phyloP scores from a whole-genome alignment of 164 flowering plant species.

The Stephania cephalantha region DNA sequence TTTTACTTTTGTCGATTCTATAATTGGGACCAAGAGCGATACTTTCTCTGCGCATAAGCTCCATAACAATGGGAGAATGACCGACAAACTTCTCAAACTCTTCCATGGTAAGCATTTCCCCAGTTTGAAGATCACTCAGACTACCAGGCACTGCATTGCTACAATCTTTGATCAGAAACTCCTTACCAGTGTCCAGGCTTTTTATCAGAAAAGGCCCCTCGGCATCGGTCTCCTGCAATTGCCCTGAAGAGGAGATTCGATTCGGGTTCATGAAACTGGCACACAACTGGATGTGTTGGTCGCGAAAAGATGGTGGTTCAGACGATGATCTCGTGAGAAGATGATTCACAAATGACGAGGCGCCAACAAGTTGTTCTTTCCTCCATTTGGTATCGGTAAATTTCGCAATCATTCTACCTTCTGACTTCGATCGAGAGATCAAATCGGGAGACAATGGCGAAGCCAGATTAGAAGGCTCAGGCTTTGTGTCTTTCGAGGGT shows the following conservation, averaged over 20 bases:
- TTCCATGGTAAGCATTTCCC: constrained; percentile 70
- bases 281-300: constrained; percentile 16
- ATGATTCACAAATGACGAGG: constrained; percentile 31
- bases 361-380: constrained; percentile 45
- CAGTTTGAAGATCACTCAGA: constrained; percentile 74
- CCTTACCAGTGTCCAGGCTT: constrained; percentile 84
- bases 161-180: constrained; percentile 67
- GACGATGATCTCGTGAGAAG: constrained; percentile 46
- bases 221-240: background rate
- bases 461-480: background rate
- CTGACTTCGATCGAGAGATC: constrained; percentile 60
- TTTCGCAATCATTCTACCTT: constrained; percentile 36
- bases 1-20: constrained; percentile 11
- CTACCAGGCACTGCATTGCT: constrained; percentile 69
- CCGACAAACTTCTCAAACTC: constrained; percentile 87
- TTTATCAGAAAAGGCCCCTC: constrained; percentile 53
- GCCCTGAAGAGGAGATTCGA: background rate
- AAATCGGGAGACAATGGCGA: constrained; percentile 10
- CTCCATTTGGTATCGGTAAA: constrained; percentile 25
- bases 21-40: constrained; percentile 10
- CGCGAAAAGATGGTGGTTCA: constrained; percentile 17
- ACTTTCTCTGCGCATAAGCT: constrained; percentile 66
- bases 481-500: constrained; percentile 9
- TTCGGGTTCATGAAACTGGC: constrained; percentile 13
- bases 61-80: constrained; percentile 77